Percentiles rank a stretch among this genome's conserved stretches.
Evolutionary conservation across 202 grass and related monocot genomes (phyloP).

Genomic region (Digitaria exilis): DNA sequence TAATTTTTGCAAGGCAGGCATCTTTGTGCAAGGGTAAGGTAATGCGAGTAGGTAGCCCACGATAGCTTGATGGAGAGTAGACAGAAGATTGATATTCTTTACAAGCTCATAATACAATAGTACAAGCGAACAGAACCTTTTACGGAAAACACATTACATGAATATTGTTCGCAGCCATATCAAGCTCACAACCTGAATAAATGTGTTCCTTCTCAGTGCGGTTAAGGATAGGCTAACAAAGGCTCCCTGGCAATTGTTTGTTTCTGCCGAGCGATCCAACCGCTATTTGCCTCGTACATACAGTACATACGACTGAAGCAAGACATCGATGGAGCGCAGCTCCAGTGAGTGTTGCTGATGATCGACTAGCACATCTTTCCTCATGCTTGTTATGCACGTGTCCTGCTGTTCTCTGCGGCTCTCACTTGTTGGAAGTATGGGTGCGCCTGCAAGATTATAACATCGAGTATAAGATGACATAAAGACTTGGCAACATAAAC

Average conservation of each 20-base stretch:
- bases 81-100: slow-evolving; percentile 36
- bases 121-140: not conserved
- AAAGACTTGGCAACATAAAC: not conserved
- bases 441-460: slow-evolving; percentile 58
- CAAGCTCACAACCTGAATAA: slow-evolving; percentile 4
- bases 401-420: slow-evolving; percentile 88
- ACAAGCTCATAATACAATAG: slow-evolving; percentile 23
- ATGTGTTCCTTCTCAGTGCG: not conserved
- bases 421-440: slow-evolving; percentile 89
- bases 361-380: not conserved
- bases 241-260: not conserved
- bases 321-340: not conserved
- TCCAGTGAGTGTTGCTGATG: not conserved
- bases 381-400: slow-evolving; percentile 38
- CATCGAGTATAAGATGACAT: not conserved
- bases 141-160: slow-evolving; percentile 36
- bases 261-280: not conserved
- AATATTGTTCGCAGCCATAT: slow-evolving; percentile 24
- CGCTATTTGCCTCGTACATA: slow-evolving; percentile 25
- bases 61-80: not conserved
- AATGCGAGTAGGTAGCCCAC: not conserved
- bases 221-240: slow-evolving; percentile 14
- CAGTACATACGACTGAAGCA: slow-evolving; percentile 22
- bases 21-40: too few relatives aligned
- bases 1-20: not conserved